These are phyloP conservation scores for Neonectria punicea DNA, from an alignment of 2,329 filamentous ascomycete genomes.

Conservation along the genomic window DNA sequence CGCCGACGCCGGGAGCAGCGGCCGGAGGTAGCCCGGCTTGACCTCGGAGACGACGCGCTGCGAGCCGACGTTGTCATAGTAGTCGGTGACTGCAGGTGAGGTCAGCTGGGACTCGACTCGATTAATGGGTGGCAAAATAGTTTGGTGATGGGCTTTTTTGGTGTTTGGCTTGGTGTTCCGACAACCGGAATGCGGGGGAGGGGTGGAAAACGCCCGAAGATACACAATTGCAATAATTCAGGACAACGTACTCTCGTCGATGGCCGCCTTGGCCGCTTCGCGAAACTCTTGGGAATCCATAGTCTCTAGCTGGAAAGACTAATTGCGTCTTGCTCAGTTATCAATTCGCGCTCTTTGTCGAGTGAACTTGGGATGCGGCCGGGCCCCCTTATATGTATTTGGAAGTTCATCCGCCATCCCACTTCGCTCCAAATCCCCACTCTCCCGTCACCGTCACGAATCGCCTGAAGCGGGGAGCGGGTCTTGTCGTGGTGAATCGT, in stretches of 20 bases:
- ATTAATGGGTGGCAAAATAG: neutral
- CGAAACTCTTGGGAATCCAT: constrained; percentile 88
- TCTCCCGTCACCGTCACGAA: too few species aligned
- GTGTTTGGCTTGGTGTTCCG: constrained; percentile 8
- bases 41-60: constrained; percentile 81
- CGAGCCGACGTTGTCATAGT: constrained; percentile 79
- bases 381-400: neutral
- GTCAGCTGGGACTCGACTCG: neutral
- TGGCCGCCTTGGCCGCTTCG: constrained; percentile 77
- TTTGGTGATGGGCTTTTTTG: constrained; percentile 12
- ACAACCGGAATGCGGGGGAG: constrained; percentile 11
- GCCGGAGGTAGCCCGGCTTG: constrained; percentile 84
- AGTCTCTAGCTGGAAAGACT: neutral
- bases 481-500: neutral
- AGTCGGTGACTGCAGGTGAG: constrained; percentile 74
- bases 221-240: neutral
- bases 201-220: neutral
- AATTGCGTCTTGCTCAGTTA: neutral
- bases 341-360: neutral
- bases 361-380: neutral
- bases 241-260: constrained; percentile 79
- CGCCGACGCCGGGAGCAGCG: constrained; percentile 75
- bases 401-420: neutral
- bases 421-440: neutral
- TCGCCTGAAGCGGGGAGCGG: neutral